These are phyloP conservation scores for Sporopachydermia lactativora DNA, from an alignment of 805 yeast species.

Conservation along the genomic window DNA sequence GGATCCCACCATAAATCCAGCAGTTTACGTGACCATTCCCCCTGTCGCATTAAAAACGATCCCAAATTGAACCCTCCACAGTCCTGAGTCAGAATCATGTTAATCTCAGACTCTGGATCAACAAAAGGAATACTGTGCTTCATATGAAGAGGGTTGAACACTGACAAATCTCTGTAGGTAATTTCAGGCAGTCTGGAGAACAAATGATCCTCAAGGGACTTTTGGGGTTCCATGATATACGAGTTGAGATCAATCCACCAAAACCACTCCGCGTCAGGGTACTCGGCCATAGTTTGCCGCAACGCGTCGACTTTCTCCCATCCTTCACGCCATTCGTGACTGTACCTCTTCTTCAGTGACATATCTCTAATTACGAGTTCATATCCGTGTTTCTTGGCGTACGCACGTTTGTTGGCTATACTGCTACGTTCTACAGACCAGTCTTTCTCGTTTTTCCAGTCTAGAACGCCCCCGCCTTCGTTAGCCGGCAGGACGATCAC, in stretches of 20 bases:
- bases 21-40: conserved; percentile 55
- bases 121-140: conserved; percentile 44
- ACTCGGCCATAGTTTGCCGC: conserved; percentile 70
- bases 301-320: conserved; percentile 79
- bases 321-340: conserved; percentile 76
- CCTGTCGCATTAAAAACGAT: conserved; percentile 52
- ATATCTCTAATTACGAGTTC: conserved; percentile 60
- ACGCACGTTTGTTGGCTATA: conserved; percentile 57
- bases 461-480: conserved; percentile 76
- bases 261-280: conserved; percentile 73
- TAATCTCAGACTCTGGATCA: conserved; percentile 39
- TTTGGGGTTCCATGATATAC: conserved; percentile 67
- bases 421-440: conserved; percentile 77
- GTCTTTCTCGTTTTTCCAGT: conserved; percentile 84
- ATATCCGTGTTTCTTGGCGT: conserved; percentile 65
- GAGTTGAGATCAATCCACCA: conserved; percentile 84
- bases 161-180: conserved; percentile 43
- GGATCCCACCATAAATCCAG: conserved; percentile 83
- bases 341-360: conserved; percentile 57
- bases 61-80: conserved; percentile 80
- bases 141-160: conserved; percentile 50
- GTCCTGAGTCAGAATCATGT: conserved; percentile 62
- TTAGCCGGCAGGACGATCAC: conserved; percentile 70
- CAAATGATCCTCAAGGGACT: conserved; percentile 52
- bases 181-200: conserved; percentile 42